phyloP scores from a whole-genome alignment of 352 stramenopile species.

The Globisporangium yorkense region DNA sequence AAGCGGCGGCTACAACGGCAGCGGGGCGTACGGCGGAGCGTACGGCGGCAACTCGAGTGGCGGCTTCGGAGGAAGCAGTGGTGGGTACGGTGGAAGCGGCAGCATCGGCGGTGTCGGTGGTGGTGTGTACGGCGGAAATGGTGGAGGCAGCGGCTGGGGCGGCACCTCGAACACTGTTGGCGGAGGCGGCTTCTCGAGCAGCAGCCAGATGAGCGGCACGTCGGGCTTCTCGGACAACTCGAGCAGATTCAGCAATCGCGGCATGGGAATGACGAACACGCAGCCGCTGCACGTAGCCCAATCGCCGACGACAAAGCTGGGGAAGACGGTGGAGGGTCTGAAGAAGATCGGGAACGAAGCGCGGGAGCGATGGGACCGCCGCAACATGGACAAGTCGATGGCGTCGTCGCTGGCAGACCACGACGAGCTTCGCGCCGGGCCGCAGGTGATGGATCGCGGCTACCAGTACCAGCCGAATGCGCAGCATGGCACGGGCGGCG shows the following conservation, averaged over 20 bases:
- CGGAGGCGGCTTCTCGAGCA: constrained; percentile 5
- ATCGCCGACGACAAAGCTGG: constrained; percentile 45
- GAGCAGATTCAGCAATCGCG: constrained; percentile 51
- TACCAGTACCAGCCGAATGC: constrained; percentile 64
- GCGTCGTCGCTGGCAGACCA: constrained; percentile 84
- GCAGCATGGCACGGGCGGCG: constrained; percentile 50
- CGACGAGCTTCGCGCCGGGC: constrained; percentile 66
- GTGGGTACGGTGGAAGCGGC: background rate
- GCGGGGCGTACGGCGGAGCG: constrained; percentile 6
- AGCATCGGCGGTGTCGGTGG: background rate
- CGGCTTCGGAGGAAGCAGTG: background rate
- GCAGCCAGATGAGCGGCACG: constrained; percentile 7
- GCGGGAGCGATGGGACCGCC: constrained; percentile 78
- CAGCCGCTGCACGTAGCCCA: constrained; percentile 31
- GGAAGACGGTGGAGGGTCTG: constrained; percentile 73
- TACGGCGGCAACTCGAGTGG: constrained; percentile 1
- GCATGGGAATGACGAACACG: constrained; percentile 43
- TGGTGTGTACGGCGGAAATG: constrained; percentile 15
- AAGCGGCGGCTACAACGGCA: constrained; percentile 36
- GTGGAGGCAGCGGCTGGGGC: constrained; percentile 5
- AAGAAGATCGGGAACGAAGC: constrained; percentile 78
- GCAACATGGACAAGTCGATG: constrained; percentile 90
- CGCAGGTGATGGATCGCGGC: constrained; percentile 61
- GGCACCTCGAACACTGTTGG: constrained; percentile 14
- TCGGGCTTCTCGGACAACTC: constrained; percentile 48